Evolutionary conservation across 768 basidiomycete species (phyloP).

Genomic region (Mycena metata): DNA sequence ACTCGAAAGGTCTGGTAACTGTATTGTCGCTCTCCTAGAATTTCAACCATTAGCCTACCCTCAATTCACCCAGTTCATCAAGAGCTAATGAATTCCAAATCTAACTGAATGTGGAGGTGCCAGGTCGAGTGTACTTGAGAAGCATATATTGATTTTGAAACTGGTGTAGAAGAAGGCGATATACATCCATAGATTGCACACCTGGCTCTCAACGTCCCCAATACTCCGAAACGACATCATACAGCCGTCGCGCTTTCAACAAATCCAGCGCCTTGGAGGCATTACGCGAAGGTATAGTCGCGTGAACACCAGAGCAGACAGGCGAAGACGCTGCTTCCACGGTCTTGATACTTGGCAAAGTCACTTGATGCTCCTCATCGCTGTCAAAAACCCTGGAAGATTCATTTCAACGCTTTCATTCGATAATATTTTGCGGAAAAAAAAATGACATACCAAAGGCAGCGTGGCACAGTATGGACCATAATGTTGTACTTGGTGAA

Average conservation of each 20-base stretch:
- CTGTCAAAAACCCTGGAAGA: background rate
- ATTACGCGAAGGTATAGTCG: background rate
- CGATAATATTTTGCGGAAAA: background rate
- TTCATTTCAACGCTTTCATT: background rate
- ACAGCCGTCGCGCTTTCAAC: background rate
- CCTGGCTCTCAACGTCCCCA: no score
- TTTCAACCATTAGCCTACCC: no score
- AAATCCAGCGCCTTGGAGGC: background rate
- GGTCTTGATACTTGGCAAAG: background rate
- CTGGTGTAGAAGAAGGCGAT: slow-evolving; percentile 1
- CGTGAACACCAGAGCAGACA: background rate
- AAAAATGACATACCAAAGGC: background rate
- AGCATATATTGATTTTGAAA: no score
- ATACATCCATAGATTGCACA: slow-evolving; percentile 4
- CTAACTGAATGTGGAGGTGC: background rate
- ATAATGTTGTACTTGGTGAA: background rate
- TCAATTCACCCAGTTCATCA: no score
- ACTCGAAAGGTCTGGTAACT: slow-evolving; percentile 5
- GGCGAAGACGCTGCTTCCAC: background rate
- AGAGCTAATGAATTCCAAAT: no score
- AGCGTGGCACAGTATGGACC: background rate
- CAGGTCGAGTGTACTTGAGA: background rate
- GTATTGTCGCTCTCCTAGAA: no score
- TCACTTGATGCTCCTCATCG: slow-evolving; percentile 1
- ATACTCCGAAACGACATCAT: no score